Evolutionary conservation across 2,329 filamentous ascomycete genomes (phyloP), one percentile per base, ranked within the genome.

Genomic region (Penicillium hordei): DNA sequence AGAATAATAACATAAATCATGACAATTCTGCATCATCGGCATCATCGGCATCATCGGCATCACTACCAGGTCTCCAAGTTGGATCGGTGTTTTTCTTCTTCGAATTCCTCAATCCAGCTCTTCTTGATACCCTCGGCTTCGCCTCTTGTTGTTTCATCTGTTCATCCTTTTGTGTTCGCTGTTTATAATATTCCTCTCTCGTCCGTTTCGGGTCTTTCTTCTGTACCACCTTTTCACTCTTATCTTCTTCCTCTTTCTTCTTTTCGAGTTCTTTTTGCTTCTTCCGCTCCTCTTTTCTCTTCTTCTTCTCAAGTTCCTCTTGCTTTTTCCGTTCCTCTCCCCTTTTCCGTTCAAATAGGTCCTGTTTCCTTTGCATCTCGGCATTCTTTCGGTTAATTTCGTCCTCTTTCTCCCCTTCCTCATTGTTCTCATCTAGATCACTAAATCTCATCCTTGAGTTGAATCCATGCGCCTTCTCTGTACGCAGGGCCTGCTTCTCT

Each of bases 41-140:
- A 33, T 33, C 31, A 2, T 33, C 31, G 5, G 10, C 10, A 7
- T 6, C 25, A n/a, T 31, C 23, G 9, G 4, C 7, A 12, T 55
- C 52, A 25, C 25, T 33, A 27, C 38, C 23, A 10, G 53, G 53
- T 5, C 13, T 25, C 53, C 53, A 56, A 8, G 53, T 44, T n/a
- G 53, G 53, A 56, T 55, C 53, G 25, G 15, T 21, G 15, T 51
- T 27, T 8, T 36, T 49, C 27, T 33, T 48, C 17, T n/a, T 33
- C 25, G 43, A 31, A 23, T 23, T 49, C 27, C 52, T 49, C 34
- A 52, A 31, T 1, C 36, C 43, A 9, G 15, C 15, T 21, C 52
- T 15, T 40, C 52, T 33, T 15, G 33, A 40, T 36, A 39, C 9
- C 33, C 29, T 48, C 12, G 19, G 17, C 12, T 3, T 52, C 8